A percentile compares a stretch with the other conserved stretches of the same genome.
Conservation (phyloP, 768 basidiomycete genomes). For the Royoungia palumana region DNA sequence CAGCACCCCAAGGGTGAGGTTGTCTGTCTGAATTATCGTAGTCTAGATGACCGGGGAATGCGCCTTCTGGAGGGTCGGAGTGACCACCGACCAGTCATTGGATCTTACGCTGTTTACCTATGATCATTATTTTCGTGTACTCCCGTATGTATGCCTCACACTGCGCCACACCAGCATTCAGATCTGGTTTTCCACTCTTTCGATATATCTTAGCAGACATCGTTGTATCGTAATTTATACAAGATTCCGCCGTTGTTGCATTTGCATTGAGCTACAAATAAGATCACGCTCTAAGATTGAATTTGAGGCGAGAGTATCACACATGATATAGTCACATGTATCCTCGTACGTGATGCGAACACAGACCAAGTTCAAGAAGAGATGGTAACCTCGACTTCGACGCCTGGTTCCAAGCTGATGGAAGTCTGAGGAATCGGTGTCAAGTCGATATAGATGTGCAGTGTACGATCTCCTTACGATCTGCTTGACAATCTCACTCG, state of each 20-base stretch:
- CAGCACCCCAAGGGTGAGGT: constrained; percentile 62
- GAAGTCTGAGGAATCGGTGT: constrained; percentile 61
- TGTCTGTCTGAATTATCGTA: constrained; percentile 66
- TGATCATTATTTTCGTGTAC: constrained; percentile 25
- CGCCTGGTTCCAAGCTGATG: constrained; percentile 98
- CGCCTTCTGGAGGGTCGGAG: constrained; percentile 70
- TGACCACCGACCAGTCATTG: constrained; percentile 85
- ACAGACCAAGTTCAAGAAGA: constrained; percentile 48
- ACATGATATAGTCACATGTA: not conserved
- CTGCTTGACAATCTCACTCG: constrained; percentile 99
- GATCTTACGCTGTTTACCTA: constrained; percentile 68
- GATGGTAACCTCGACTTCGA: constrained; percentile 98
- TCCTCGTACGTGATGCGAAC: not conserved
- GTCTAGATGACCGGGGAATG: constrained; percentile 75
- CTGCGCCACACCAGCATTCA: constrained; percentile 6
- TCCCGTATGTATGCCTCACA: constrained; percentile 9
- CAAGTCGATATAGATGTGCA: constrained; percentile 1
- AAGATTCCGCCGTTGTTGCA: constrained; percentile 4
- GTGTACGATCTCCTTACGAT: constrained; percentile 65
- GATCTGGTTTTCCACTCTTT: constrained; percentile 4
- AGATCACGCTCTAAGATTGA: not conserved
- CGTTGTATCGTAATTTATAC: constrained; percentile 16
- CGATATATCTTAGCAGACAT: constrained; percentile 17
- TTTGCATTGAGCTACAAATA: constrained; percentile 11
- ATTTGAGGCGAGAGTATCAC: not conserved